phyloP scores from a whole-genome alignment of 176 grass and related monocot genomes.

The Oryza longistaminata region DNA sequence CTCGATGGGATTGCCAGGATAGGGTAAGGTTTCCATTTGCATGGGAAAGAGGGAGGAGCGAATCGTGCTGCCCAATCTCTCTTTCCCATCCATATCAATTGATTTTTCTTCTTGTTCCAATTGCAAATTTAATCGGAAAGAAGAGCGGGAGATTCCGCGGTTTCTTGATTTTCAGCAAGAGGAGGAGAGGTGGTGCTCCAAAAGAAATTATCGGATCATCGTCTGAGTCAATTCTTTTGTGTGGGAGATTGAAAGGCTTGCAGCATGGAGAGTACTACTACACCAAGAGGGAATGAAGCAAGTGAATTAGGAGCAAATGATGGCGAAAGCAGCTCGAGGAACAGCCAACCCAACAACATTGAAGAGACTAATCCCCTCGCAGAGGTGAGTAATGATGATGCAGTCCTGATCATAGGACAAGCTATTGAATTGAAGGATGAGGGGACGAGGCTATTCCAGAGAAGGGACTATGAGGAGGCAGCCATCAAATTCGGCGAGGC shows the following conservation, averaged over 20 bases:
- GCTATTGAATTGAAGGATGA: conserved; percentile 58
- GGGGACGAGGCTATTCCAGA: conserved; percentile 66
- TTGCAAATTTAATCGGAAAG: conserved; percentile 1
- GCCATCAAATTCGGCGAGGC: conserved; percentile 67
- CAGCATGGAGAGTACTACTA: conserved; percentile 60
- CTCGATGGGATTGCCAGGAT: conserved; percentile 28
- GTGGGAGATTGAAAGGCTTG: not conserved
- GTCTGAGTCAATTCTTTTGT: not conserved
- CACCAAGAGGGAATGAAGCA: conserved; percentile 54
- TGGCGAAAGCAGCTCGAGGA: conserved; percentile 36
- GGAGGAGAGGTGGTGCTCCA: not conserved
- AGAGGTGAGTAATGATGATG: conserved; percentile 26
- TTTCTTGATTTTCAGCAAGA: conserved; percentile 9
- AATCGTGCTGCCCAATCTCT: conserved; percentile 13
- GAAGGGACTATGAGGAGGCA: conserved; percentile 61
- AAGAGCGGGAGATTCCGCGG: not conserved
- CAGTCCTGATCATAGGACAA: conserved; percentile 34
- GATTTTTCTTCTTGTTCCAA: conserved; percentile 7
- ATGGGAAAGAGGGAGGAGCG: conserved; percentile 39
- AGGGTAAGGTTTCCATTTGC: conserved; percentile 38
- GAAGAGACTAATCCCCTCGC: conserved; percentile 15
- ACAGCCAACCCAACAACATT: conserved; percentile 20
- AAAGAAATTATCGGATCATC: not conserved
- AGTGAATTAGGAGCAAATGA: conserved; percentile 24
- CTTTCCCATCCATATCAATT: conserved; percentile 36